A percentile compares a stretch with the other conserved stretches of the same genome.
Conservation (phyloP, 2,329 filamentous ascomycete species). For the Diaporthe aspalathi region DNA sequence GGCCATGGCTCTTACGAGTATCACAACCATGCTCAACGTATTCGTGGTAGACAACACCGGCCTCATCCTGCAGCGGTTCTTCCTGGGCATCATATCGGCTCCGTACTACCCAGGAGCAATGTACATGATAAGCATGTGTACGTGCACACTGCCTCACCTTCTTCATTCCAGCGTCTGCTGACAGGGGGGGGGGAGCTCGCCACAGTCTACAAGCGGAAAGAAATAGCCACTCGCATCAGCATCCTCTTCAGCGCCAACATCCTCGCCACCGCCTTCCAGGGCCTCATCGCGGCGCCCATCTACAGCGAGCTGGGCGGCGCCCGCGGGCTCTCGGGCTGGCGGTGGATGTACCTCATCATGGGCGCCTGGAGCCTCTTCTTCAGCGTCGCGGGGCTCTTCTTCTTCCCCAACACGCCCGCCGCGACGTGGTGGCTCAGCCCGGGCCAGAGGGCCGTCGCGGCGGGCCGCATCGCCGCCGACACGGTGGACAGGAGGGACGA, state of each 20-base stretch:
- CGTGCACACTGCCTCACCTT: fast-evolving
- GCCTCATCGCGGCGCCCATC: constrained; percentile 72
- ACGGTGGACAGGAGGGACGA: not conserved
- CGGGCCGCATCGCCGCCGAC: constrained; percentile 39
- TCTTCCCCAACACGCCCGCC: constrained; percentile 50
- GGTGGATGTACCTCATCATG: constrained; percentile 44
- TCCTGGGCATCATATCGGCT: constrained; percentile 55
- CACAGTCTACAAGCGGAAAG: constrained; percentile 74
- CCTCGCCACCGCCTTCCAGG: constrained; percentile 75
- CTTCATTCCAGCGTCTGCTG: not conserved
- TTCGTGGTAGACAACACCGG: constrained; percentile 42
- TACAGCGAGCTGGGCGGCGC: constrained; percentile 63
- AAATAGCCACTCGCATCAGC: constrained; percentile 70
- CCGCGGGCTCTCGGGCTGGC: constrained; percentile 52
- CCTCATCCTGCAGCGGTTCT: constrained; percentile 55
- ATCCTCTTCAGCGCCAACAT: constrained; percentile 70
- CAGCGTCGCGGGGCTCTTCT: constrained; percentile 42
- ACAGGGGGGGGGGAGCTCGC: constrained; percentile 32
- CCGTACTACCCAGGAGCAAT: constrained; percentile 51
- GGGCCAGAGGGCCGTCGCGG: constrained; percentile 53
- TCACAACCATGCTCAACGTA: constrained; percentile 40
- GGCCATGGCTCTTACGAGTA: constrained; percentile 48
- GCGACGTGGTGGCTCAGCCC: constrained; percentile 55
- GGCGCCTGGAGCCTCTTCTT: constrained; percentile 11
- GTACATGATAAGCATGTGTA: constrained; percentile 59